These are phyloP conservation scores for Epicoccum sorghinum DNA, from an alignment of 2,329 filamentous ascomycete genomes.

Conservation along the genomic window DNA sequence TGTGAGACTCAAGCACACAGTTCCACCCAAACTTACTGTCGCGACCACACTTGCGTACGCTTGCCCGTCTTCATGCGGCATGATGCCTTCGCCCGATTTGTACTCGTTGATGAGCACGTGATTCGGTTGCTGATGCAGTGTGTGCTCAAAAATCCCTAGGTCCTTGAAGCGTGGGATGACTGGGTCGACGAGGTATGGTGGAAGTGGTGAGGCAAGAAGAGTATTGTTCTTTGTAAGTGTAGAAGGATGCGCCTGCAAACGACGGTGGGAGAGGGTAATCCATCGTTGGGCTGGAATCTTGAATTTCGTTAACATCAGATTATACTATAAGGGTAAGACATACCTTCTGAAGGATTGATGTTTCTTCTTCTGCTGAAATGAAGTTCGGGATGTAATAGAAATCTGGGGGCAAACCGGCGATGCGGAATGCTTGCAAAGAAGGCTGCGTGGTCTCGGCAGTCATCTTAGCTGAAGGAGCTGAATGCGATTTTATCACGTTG, in stretches of 20 bases:
- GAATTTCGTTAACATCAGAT: background rate
- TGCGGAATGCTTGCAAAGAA: slow-evolving; percentile 35
- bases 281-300: slow-evolving; percentile 66
- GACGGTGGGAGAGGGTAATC: slow-evolving; percentile 85
- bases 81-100: slow-evolving; percentile 85
- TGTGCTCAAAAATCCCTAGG: slow-evolving; percentile 61
- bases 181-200: slow-evolving; percentile 74
- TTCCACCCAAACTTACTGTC: slow-evolving; percentile 83
- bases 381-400: slow-evolving; percentile 90
- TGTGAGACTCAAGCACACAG: slow-evolving; percentile 79
- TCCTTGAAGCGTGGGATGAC: slow-evolving; percentile 64
- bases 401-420: slow-evolving; percentile 63
- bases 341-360: slow-evolving; percentile 72
- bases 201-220: slow-evolving; percentile 75
- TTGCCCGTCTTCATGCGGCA: slow-evolving; percentile 92
- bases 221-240: slow-evolving; percentile 73
- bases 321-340: background rate
- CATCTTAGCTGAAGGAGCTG: background rate
- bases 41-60: slow-evolving; percentile 89
- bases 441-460: background rate
- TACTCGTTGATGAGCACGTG: slow-evolving; percentile 97
- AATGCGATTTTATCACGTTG: background rate
- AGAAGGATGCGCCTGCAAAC: slow-evolving; percentile 89
- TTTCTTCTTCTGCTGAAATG: slow-evolving; percentile 77
- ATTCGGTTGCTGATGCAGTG: slow-evolving; percentile 80